A percentile compares a stretch with the other conserved stretches of the same genome.
phyloP scores from a whole-genome alignment of 208 protist species.

The Acanthamoeba lenticulata region DNA sequence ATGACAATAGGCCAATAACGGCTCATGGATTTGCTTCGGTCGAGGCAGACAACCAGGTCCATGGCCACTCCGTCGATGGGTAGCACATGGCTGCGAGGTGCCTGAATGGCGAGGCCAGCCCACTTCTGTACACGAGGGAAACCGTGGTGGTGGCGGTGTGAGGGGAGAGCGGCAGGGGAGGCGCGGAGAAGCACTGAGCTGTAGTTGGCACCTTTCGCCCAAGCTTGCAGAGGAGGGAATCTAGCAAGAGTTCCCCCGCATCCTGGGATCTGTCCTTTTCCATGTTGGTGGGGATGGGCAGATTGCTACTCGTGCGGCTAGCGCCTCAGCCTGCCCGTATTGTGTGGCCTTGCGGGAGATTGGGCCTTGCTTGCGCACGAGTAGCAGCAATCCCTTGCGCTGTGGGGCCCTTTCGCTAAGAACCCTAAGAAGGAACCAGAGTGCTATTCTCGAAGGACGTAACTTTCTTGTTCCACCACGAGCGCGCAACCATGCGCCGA shows the following conservation, averaged over 20 bases:
- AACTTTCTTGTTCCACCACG: too few species aligned
- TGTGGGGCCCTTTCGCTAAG: too few species aligned
- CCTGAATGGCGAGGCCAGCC: not conserved
- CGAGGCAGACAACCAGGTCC: slow-evolving; percentile 30
- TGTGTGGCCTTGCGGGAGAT: too few species aligned
- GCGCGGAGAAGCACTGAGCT: not conserved
- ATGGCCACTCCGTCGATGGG: not conserved
- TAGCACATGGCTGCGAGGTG: not conserved
- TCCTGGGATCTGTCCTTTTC: not conserved
- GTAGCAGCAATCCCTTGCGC: too few species aligned
- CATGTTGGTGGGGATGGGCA: too few species aligned
- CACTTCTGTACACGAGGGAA: not conserved
- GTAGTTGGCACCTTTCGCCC: not conserved
- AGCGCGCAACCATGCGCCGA: too few species aligned
- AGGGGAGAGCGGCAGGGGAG: too few species aligned
- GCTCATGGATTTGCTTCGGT: slow-evolving; percentile 2
- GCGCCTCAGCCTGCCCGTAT: too few species aligned
- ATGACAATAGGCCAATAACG: not conserved
- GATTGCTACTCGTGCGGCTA: too few species aligned
- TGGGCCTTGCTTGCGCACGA: too few species aligned
- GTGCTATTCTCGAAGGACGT: too few species aligned
- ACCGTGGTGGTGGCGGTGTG: not conserved
- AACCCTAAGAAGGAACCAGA: too few species aligned
- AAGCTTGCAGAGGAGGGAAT: not conserved
- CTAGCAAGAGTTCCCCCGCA: not conserved